A percentile compares a stretch with the other conserved stretches of the same genome.
Conservation (phyloP, 2,329 filamentous ascomycete species). For the Trichocomaceae sp. region DNA sequence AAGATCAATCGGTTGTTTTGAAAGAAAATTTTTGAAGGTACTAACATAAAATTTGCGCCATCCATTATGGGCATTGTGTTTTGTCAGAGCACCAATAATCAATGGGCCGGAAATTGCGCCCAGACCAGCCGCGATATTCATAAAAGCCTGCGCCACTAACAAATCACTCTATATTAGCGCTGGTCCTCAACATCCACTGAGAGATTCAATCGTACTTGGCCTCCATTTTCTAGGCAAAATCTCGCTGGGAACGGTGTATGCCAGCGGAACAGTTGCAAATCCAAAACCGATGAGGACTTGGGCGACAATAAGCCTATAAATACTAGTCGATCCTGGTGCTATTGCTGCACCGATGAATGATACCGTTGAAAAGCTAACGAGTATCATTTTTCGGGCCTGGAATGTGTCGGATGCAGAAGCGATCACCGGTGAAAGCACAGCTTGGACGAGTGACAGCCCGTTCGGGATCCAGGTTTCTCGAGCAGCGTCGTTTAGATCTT, state of each 20-base stretch:
- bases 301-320: slow-evolving; percentile 3
- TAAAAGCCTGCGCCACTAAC: slow-evolving; percentile 4
- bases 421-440: not conserved
- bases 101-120: not conserved
- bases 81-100: not conserved
- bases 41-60: slow-evolving; percentile 1
- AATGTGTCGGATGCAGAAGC: slow-evolving; percentile 3
- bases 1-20: no score
- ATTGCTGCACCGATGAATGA: slow-evolving; percentile 4
- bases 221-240: slow-evolving; percentile 3
- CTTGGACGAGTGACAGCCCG: slow-evolving; percentile 2
- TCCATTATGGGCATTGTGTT: not conserved
- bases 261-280: slow-evolving; percentile 2
- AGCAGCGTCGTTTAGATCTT: not conserved
- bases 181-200: not conserved
- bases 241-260: slow-evolving; percentile 4
- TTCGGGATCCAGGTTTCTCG: not conserved
- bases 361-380: not conserved
- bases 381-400: slow-evolving; percentile 2
- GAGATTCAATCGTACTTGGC: not conserved
- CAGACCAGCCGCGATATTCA: slow-evolving; percentile 3
- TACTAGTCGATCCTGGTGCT: not conserved
- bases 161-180: not conserved
- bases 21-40: not conserved
- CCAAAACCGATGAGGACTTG: slow-evolving; percentile 5